Percentiles rank a stretch among this genome's conserved stretches.
These are phyloP conservation scores for Colletotrichum lini DNA, from an alignment of 2,329 filamentous ascomycete genomes.

Conservation along the genomic window DNA sequence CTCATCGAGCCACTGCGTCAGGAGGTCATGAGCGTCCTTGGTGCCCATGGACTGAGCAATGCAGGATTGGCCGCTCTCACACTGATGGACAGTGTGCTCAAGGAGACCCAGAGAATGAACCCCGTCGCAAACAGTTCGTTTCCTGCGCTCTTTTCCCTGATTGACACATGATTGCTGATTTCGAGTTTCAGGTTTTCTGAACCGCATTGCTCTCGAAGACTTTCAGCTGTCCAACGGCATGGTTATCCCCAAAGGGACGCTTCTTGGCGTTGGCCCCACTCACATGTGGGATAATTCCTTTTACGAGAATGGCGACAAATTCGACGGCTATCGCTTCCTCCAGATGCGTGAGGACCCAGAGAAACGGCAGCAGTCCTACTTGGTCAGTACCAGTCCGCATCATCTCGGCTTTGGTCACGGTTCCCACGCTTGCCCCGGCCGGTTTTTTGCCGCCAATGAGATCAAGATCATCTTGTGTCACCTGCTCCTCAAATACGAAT, in stretches of 20 bases:
- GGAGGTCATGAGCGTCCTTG: not conserved
- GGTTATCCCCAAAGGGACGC: conserved; percentile 44
- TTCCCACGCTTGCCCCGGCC: conserved; percentile 56
- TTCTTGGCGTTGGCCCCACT: conserved; percentile 39
- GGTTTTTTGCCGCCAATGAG: conserved; percentile 58
- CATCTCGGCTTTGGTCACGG: conserved; percentile 57
- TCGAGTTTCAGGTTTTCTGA: not conserved
- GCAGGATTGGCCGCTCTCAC: not conserved
- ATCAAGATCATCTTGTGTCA: conserved; percentile 52
- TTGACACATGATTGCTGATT: not conserved
- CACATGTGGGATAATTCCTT: conserved; percentile 43
- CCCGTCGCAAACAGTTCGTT: not conserved
- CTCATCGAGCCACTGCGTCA: not conserved
- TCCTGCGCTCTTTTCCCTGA: not conserved
- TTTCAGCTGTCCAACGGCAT: conserved; percentile 42
- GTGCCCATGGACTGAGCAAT: not conserved
- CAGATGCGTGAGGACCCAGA: conserved; percentile 45
- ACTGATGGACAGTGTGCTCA: conserved; percentile 18
- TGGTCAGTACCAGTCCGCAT: conserved; percentile 51
- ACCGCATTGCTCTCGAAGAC: conserved; percentile 10
- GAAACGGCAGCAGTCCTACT: conserved; percentile 47
- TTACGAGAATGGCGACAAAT: conserved; percentile 46
- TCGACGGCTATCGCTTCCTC: conserved; percentile 37
- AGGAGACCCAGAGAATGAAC: conserved; percentile 18
- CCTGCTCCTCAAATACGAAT: conserved; percentile 50